Evolutionary conservation across 2,329 filamentous ascomycete species (phyloP).

Genomic region (Epichloe bromicola): DNA sequence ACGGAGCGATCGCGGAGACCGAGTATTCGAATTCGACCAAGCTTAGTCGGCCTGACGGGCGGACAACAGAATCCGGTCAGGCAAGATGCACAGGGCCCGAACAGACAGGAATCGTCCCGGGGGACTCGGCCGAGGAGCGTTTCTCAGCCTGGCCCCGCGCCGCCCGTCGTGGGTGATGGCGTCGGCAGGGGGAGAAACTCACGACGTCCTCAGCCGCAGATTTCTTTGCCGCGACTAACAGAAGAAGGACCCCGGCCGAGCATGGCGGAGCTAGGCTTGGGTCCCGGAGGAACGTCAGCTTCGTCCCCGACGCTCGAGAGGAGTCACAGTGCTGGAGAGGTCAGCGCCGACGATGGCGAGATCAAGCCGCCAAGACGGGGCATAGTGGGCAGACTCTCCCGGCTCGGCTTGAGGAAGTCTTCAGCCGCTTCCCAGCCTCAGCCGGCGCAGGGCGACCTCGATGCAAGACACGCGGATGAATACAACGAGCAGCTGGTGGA

Average conservation of each 20-base stretch:
- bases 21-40: conserved; percentile 13
- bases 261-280: conserved; percentile 19
- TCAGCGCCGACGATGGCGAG: background rate
- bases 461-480: conserved; percentile 16
- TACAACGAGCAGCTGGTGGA: conserved; percentile 27
- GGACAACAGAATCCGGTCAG: background rate
- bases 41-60: conserved; percentile 3
- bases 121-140: conserved; percentile 20
- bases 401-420: conserved; percentile 2
- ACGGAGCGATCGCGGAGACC: conserved; percentile 8
- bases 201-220: conserved; percentile 19
- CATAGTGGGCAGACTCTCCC: conserved; percentile 4
- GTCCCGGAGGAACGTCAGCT: conserved; percentile 6
- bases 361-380: background rate
- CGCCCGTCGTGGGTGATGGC: conserved; percentile 10
- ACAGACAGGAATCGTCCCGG: background rate
- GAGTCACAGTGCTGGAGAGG: conserved; percentile 1
- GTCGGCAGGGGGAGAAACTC: conserved; percentile 15
- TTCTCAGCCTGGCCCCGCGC: conserved; percentile 20
- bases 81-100: background rate
- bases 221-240: conserved; percentile 25
- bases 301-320: conserved; percentile 10
- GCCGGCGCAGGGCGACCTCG: conserved; percentile 2
- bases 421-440: background rate
- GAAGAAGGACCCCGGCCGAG: conserved; percentile 25